phyloP scores from a whole-genome alignment of 1,139 yeast species.

The Pichia sp. region DNA sequence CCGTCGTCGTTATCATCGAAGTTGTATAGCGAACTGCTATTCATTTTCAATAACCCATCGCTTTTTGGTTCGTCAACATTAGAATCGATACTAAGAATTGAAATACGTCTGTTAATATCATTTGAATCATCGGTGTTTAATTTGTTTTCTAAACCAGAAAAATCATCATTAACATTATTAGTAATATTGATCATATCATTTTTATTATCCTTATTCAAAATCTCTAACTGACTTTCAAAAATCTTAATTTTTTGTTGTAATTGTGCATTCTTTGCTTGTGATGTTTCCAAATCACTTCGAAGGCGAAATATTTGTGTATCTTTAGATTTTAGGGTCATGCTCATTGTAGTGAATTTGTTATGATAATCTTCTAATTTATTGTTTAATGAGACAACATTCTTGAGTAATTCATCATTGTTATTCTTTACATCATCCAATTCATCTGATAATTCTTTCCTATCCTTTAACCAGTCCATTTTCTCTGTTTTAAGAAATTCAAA shows the following conservation, averaged over 20 bases:
- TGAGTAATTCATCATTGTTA: slow-evolving; percentile 39
- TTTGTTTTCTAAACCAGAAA: background rate
- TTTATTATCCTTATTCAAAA: background rate
- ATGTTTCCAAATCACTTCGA: slow-evolving; percentile 53
- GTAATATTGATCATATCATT: no score
- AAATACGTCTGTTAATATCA: slow-evolving; percentile 26
- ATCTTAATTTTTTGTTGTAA: slow-evolving; percentile 33
- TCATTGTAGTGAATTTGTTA: slow-evolving; percentile 47
- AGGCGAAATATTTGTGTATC: slow-evolving; percentile 60
- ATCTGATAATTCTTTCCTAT: slow-evolving; percentile 36
- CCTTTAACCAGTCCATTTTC: slow-evolving; percentile 44
- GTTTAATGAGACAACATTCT: slow-evolving; percentile 36
- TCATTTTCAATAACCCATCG: slow-evolving; percentile 1
- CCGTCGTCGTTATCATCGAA: slow-evolving; percentile 56
- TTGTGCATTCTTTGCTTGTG: slow-evolving; percentile 42
- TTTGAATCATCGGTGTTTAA: slow-evolving; percentile 12
- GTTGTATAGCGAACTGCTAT: slow-evolving; percentile 21
- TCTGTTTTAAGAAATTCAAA: slow-evolving; percentile 48
- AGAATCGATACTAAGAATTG: slow-evolving; percentile 24
- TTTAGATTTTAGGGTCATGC: slow-evolving; percentile 52
- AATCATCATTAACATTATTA: no score
- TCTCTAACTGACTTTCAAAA: slow-evolving; percentile 9
- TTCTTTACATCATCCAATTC: slow-evolving; percentile 38
- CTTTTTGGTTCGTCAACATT: slow-evolving; percentile 6
- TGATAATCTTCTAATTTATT: slow-evolving; percentile 37